Base-by-base conservation (phyloP, 805 yeast species). In the Hagleromyces aurorensis region DNA sequence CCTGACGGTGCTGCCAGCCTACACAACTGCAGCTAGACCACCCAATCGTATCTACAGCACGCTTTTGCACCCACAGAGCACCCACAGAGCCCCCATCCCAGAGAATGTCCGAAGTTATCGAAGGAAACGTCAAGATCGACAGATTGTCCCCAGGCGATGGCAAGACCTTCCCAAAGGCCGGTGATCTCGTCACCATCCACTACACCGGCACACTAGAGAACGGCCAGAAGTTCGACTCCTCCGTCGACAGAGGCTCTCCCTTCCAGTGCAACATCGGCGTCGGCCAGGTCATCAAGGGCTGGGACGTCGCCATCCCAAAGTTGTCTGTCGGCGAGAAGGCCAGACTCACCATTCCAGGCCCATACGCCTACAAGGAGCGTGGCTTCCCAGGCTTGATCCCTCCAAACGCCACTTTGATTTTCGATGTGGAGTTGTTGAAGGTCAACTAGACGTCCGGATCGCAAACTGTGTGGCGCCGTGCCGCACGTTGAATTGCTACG, bases 381-480 rank as follows among this genome's bases (percentile, higher is more conserved):
- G 97, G 97, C 28, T 85, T 81, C 77, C 96, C 96, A 47, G 95
- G 95, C 47, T 67, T 85, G 55, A 89, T 89, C 56, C 97, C 97
- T 44, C 96, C 96, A 48, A 85, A 84, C 61, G 93, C 96, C 43
- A 87, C 96, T 46, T 73, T 89, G 64, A 66, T 84, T 50, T 82
- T 82, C 47, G 91, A 82, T 46, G 91, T 82, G 40, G 89, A 82
- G 61, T 70, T 82, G 49, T 51, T 64, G 49, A 64, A 61, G 50
- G 58, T 63, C 37, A 64, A 63, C 55, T 64, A 53, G 50, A 23
- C 21, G 6, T 14, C 24, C 21, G 18, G 16, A 7, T 7, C 14
- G 5, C 7, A n/a, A n/a, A n/a, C n/a, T n/a, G n/a, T n/a, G n/a
- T n/a, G n/a, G n/a, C n/a, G n/a, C n/a, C n/a, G n/a, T n/a, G n/a